Evolutionary conservation across 345 rosid genomes (phyloP), one percentile per base, ranked within the genome.

Genomic region (Ceriops decandra): DNA sequence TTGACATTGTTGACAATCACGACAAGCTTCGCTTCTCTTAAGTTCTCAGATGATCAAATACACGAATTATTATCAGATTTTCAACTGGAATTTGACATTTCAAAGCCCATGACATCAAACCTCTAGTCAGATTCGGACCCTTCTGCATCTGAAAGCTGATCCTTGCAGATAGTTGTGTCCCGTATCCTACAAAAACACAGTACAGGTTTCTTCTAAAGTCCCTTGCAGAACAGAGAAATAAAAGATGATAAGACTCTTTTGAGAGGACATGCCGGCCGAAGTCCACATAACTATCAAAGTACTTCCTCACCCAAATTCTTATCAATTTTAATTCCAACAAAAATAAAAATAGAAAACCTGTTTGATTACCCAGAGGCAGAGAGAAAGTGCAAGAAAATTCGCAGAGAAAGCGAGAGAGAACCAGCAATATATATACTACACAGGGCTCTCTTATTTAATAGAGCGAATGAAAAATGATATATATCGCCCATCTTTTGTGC

Each of bases 51-150:
- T 28, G 21, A 13, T 5, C 30, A 28, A n/a, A 30, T 56, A 68
- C 33, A 16, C 66, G 58, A 78, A 63, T 63, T 52, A 22, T 32
- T 42, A n/a, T 76, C 64, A 27, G 69, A 63, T 21, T 78, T 66
- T 78, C 64, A 69, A 63, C 63, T 8, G 61, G 74, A 79, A 57
- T 77, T 52, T 74, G 79, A 67, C 83, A 83, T 77, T 78, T 60
- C 63, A 36, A 68, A 74, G 59, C 52, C n/a, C 5, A 57, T 52
- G 57, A 58, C 73, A 21, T 57, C 76, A 28, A 66, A 47, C 72
- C 66, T 69, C 67, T 62, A 52, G 52, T 33, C 36, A 33, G 36
- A 33, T 33, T 33, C 36, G 9, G 36, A 33, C 6, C 36, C 36
- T 33, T 31, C 58, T 42, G 42, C 35, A 24, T 63, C 62, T 57